Conservation (phyloP, 805 yeast genomes). For the Teunomyces barrocoloradensis region DNA sequence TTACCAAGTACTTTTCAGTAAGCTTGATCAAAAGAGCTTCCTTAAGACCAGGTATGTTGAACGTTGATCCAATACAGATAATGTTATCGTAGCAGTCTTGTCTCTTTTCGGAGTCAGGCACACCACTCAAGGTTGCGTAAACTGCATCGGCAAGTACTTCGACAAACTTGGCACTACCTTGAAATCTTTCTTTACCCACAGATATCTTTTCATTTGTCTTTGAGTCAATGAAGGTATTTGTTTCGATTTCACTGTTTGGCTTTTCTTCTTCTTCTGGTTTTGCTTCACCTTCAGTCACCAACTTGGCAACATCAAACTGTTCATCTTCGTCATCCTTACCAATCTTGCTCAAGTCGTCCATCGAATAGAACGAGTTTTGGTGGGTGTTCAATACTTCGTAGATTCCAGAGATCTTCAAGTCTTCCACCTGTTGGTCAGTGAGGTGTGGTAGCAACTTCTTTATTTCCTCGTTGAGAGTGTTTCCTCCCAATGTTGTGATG, state of each 20-base stretch:
- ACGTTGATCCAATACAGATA: slow-evolving; percentile 75
- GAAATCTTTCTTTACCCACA: slow-evolving; percentile 89
- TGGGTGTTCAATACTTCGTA: slow-evolving; percentile 78
- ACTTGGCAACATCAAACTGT: slow-evolving; percentile 82
- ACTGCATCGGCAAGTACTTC: slow-evolving; percentile 52
- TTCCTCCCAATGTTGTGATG: slow-evolving; percentile 60
- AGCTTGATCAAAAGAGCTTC: slow-evolving; percentile 64
- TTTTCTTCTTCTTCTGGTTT: slow-evolving; percentile 32
- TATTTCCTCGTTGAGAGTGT: slow-evolving; percentile 55
- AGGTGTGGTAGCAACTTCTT: slow-evolving; percentile 57
- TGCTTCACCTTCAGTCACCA: slow-evolving; percentile 71
- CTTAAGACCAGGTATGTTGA: slow-evolving; percentile 70
- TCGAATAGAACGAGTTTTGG: slow-evolving; percentile 61
- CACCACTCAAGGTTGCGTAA: slow-evolving; percentile 48
- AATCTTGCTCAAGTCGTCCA: slow-evolving; percentile 41
- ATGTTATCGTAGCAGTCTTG: slow-evolving; percentile 85
- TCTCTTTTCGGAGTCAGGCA: slow-evolving; percentile 67
- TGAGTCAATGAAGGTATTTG: slow-evolving; percentile 66
- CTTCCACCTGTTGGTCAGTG: slow-evolving; percentile 59
- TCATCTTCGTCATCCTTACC: slow-evolving; percentile 49
- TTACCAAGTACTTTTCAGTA: slow-evolving; percentile 51
- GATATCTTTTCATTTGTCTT: slow-evolving; percentile 50
- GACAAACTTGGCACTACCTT: slow-evolving; percentile 67
- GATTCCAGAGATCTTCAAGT: slow-evolving; percentile 68
- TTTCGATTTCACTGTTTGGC: slow-evolving; percentile 68